Percentiles rank a stretch among this genome's conserved stretches.
Evolutionary conservation across 2,329 filamentous ascomycete species (phyloP).

Genomic region (Trichophyton rubrum): DNA sequence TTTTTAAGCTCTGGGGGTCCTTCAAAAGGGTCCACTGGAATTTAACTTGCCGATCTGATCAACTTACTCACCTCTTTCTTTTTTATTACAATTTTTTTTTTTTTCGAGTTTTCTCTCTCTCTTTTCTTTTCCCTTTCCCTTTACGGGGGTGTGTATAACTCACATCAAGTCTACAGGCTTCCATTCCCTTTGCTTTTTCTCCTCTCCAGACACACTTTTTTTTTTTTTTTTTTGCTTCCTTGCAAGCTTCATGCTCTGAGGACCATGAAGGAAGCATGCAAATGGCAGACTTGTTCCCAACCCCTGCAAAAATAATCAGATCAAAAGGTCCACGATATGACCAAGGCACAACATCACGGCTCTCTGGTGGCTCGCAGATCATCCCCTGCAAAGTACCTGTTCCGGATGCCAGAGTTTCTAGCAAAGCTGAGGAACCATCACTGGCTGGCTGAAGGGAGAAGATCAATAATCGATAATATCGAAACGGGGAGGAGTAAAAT

Average conservation of each 20-base stretch:
- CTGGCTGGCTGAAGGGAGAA: constrained; percentile 1
- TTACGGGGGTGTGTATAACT: background rate
- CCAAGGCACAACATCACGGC: constrained; percentile 1
- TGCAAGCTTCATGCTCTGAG: background rate
- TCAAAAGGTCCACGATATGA: background rate
- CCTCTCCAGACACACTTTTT: too few relatives aligned
- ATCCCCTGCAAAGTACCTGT: constrained; percentile 1
- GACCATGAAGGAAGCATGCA: background rate
- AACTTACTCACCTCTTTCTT: background rate
- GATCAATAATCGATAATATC: background rate
- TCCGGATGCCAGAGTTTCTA: background rate
- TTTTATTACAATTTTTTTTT: background rate
- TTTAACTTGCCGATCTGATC: background rate
- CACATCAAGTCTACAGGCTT: background rate
- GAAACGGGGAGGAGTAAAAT: background rate
- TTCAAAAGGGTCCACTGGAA: background rate
- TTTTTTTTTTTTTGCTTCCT: background rate
- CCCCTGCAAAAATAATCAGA: background rate
- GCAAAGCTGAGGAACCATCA: background rate
- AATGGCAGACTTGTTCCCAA: background rate
- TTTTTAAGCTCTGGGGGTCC: background rate
- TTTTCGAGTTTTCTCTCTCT: background rate
- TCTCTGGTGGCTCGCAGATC: constrained; percentile 1
- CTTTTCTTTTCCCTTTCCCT: background rate
- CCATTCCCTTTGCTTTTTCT: background rate